Base-by-base conservation (phyloP, 192 early-diverging fungal species). In the Geosiphon pyriformis region DNA sequence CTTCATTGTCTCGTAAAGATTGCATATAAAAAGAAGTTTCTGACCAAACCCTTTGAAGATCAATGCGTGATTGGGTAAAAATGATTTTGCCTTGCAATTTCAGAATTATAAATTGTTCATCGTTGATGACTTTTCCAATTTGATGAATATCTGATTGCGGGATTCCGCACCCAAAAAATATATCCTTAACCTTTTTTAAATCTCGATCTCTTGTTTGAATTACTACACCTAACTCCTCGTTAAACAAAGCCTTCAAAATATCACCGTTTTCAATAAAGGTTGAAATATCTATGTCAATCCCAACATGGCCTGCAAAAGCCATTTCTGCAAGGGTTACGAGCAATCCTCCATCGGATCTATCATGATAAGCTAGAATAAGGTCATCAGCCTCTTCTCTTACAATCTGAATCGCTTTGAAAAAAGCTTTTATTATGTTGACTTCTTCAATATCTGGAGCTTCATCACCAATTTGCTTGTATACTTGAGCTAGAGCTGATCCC, bases 221-320 rank as follows among this genome's bases (percentile, higher is more conserved):
- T 12, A 98, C 95, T n/a, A 86, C 93, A 72, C 98, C 98, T 17
- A 99, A 83, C 75, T 99, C 98, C 73, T 99, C 98, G 72, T 91
- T 94, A 77, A 98, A 98, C 56, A 99, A 73, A n/a, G 83, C 76
- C 25, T 76, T 74, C 25, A 86, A 62, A 32, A 70, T 66, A 68
- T 85, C 81, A n/a, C 48, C 71, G 32, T 79, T 65, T 56, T 73
- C 30, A 11, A 73, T 64, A 17, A 88, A 65, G 10, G 70, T 26
- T 4, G 87, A 85, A 47, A 83, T 63, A 58, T 96, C 89, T 4
- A 98, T 61, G 18, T 80, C 72, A 54, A 83, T 80, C 33, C 96
- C 95, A 3, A 91, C 81, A 65, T 91, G 96, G 11, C 94, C 95
- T 20, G 98, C 95, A 83, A 99, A 95, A 26, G 80, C 82, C 98